phyloP scores from a whole-genome alignment of 2,329 filamentous ascomycete species.

The Cladorrhinum sp. region DNA sequence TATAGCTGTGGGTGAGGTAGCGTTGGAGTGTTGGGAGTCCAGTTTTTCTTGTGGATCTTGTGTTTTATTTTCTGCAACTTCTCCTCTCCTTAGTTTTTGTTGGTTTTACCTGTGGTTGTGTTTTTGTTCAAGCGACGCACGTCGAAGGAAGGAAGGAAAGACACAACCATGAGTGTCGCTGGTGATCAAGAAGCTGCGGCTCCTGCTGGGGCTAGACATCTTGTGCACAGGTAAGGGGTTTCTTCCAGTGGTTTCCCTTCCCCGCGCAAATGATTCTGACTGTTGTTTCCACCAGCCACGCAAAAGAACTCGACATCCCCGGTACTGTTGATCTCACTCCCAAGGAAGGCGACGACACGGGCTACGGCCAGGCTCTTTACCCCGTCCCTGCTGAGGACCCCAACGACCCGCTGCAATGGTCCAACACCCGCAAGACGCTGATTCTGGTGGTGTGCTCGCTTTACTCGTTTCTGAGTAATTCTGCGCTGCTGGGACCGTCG shows the following conservation, averaged over 20 bases:
- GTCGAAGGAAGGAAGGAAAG: neutral
- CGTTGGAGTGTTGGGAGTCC: too few species aligned
- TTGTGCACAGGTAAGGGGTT: neutral
- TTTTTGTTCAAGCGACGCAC: too few species aligned
- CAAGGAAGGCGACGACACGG: slow-evolving; percentile 55
- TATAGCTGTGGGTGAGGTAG: neutral
- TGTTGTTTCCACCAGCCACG: slow-evolving; percentile 16
- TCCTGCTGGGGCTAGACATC: neutral
- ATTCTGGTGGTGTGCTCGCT: slow-evolving; percentile 51
- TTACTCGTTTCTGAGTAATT: slow-evolving; percentile 56
- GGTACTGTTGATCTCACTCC: slow-evolving; percentile 22
- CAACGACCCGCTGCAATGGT: slow-evolving; percentile 56
- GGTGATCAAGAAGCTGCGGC: neutral
- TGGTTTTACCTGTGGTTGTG: neutral
- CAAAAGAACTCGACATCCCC: slow-evolving; percentile 21
- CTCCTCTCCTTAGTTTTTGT: neutral
- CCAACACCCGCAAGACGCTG: slow-evolving; percentile 50
- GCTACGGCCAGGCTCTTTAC: slow-evolving; percentile 57
- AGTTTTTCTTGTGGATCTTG: neutral
- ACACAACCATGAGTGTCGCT: neutral
- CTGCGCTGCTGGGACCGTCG: slow-evolving; percentile 50
- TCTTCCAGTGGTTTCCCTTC: neutral
- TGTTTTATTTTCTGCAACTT: neutral
- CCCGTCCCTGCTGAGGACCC: slow-evolving; percentile 60
- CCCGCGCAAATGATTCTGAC: neutral